Evolutionary conservation across 2,329 filamentous ascomycete species (phyloP).

Genomic region (Fusarium sp.): DNA sequence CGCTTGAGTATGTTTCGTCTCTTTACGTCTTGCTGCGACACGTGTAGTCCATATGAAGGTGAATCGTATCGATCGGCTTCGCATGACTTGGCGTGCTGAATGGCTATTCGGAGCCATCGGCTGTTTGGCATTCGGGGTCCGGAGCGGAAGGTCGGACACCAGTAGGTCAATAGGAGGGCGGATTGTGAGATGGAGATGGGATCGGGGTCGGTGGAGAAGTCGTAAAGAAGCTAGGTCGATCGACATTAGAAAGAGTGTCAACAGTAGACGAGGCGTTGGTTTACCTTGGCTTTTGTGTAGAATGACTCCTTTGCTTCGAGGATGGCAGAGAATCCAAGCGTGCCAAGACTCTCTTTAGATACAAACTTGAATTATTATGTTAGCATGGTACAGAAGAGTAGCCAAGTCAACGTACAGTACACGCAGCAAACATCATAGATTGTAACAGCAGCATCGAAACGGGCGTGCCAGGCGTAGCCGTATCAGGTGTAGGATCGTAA

Average conservation of each 20-base stretch:
- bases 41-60: background rate
- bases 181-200: conserved; percentile 39
- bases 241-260: background rate
- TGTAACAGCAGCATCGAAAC: conserved; percentile 37
- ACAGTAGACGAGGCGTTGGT: rapidly evolving
- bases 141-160: conserved; percentile 37
- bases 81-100: conserved; percentile 32
- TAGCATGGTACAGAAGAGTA: background rate
- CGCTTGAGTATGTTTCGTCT: conserved; percentile 31
- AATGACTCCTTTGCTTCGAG: conserved; percentile 38
- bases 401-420: conserved; percentile 28
- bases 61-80: conserved; percentile 29
- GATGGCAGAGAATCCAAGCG: conserved; percentile 33
- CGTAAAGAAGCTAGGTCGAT: conserved; percentile 27
- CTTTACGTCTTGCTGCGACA: conserved; percentile 21
- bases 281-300: conserved; percentile 43
- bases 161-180: conserved; percentile 34
- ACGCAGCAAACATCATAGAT: conserved; percentile 42
- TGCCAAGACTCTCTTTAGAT: conserved; percentile 25
- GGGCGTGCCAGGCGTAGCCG: conserved; percentile 7
- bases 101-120: conserved; percentile 34
- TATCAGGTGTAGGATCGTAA: conserved; percentile 19
- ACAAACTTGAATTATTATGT: conserved; percentile 32
- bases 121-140: conserved; percentile 34
- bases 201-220: conserved; percentile 38